These are phyloP conservation scores for Symbiotaphrina buchneri DNA, from an alignment of 495 filamentous ascomycete genomes.

Conservation along the genomic window DNA sequence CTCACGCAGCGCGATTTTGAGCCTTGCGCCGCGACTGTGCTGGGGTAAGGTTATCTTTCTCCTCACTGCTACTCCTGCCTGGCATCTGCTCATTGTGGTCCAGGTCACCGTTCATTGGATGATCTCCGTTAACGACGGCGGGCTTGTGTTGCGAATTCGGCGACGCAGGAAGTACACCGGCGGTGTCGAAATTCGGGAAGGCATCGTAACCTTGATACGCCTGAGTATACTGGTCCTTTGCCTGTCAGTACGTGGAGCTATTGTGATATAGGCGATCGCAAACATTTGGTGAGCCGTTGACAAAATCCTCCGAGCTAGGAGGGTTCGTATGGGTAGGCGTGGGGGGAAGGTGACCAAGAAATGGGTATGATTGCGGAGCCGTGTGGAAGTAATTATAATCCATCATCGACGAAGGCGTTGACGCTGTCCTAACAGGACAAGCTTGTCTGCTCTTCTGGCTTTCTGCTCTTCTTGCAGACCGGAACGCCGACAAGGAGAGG, in stretches of 20 bases:
- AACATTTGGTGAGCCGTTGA: conserved; percentile 1
- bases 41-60: conserved; percentile 49
- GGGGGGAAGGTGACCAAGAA: conserved; percentile 1
- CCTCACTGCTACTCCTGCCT: conserved; percentile 27
- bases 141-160: conserved; percentile 1
- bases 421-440: too few relatives aligned
- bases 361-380: conserved; percentile 1
- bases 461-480: too few relatives aligned
- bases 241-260: background rate
- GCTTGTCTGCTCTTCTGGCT: too few relatives aligned
- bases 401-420: too few relatives aligned
- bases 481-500: too few relatives aligned
- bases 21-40: conserved; percentile 78
- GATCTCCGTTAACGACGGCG: background rate
- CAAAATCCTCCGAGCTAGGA: conserved; percentile 1
- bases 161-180: background rate
- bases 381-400: conserved; percentile 1
- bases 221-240: too few relatives aligned
- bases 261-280: background rate
- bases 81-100: background rate
- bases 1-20: conserved; percentile 92
- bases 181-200: conserved; percentile 2
- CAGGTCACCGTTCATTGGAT: conserved; percentile 1
- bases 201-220: conserved; percentile 1
- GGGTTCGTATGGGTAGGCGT: conserved; percentile 2